Conservation (phyloP, 164 flowering plant species). For the Liquidambar formosana region DNA sequence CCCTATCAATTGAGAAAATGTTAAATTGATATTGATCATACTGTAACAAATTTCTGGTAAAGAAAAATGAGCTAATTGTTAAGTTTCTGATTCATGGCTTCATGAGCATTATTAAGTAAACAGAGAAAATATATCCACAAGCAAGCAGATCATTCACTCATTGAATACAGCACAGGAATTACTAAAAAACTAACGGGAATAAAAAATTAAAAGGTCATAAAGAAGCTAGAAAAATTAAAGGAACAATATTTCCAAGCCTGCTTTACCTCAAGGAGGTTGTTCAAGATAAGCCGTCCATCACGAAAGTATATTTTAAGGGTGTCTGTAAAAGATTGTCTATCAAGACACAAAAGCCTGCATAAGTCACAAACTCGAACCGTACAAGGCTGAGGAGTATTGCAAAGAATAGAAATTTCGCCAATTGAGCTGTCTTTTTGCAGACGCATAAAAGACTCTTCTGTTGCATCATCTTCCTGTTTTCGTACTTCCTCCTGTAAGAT, state of each 20-base stretch:
- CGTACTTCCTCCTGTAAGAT: slow-evolving; percentile 65
- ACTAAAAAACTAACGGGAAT: not conserved
- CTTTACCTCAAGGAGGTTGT: slow-evolving; percentile 79
- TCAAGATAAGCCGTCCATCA: slow-evolving; percentile 69
- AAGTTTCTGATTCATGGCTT: no score
- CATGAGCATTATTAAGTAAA: no score
- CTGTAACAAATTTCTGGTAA: not conserved
- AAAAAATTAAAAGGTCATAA: no score
- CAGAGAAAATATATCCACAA: no score
- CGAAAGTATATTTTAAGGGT: slow-evolving; percentile 68
- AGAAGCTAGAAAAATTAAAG: not conserved
- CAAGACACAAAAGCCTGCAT: slow-evolving; percentile 75
- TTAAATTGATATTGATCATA: not conserved
- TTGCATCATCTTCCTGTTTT: slow-evolving; percentile 52
- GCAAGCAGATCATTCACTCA: no score
- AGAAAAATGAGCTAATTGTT: no score
- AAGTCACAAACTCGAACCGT: slow-evolving; percentile 81
- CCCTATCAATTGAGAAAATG: slow-evolving; percentile 47
- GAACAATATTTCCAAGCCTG: not conserved
- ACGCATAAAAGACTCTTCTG: slow-evolving; percentile 47
- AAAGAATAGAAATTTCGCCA: slow-evolving; percentile 82
- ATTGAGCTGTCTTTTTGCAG: slow-evolving; percentile 56
- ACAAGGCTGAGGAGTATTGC: slow-evolving; percentile 89
- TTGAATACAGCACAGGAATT: no score
- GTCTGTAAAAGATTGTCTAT: slow-evolving; percentile 71